These are phyloP conservation scores for Ustilago cynodontis DNA, from an alignment of 1,284 basidiomycete genomes.

Conservation along the genomic window DNA sequence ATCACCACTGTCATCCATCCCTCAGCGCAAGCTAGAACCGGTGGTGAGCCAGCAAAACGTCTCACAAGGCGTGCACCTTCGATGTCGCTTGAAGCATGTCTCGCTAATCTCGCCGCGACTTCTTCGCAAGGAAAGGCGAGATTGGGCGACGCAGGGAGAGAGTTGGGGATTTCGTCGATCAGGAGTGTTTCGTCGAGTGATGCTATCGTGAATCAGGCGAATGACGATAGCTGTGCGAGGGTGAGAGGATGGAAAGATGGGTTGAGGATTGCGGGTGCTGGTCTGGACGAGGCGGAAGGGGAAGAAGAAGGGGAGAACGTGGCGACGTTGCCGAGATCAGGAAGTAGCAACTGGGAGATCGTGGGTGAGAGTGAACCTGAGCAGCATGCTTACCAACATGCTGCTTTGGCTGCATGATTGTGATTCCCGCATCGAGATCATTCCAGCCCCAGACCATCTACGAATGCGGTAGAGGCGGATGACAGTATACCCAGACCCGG, in stretches of 20 bases:
- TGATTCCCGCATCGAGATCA: neutral
- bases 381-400: slow-evolving; percentile 14
- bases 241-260: slow-evolving; percentile 53
- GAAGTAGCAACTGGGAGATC: slow-evolving; percentile 53
- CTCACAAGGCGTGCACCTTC: slow-evolving; percentile 33
- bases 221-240: slow-evolving; percentile 26
- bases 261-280: slow-evolving; percentile 44
- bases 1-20: slow-evolving; percentile 51
- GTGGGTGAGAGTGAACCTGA: slow-evolving; percentile 36
- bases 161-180: slow-evolving; percentile 49
- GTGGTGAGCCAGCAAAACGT: slow-evolving; percentile 26
- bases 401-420: slow-evolving; percentile 33
- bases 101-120: slow-evolving; percentile 41
- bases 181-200: slow-evolving; percentile 41
- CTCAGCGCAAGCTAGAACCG: neutral
- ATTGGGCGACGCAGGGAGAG: slow-evolving; percentile 31
- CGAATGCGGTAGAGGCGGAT: too few relatives aligned
- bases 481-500: slow-evolving; percentile 21
- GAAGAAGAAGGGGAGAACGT: neutral
- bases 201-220: slow-evolving; percentile 30
- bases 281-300: slow-evolving; percentile 14
- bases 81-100: slow-evolving; percentile 51
- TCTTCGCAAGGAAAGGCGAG: slow-evolving; percentile 37
- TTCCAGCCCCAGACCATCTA: too few relatives aligned
- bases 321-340: slow-evolving; percentile 29